These are phyloP conservation scores for Lactifluus rugatus DNA, from an alignment of 768 basidiomycete species.

Conservation along the genomic window DNA sequence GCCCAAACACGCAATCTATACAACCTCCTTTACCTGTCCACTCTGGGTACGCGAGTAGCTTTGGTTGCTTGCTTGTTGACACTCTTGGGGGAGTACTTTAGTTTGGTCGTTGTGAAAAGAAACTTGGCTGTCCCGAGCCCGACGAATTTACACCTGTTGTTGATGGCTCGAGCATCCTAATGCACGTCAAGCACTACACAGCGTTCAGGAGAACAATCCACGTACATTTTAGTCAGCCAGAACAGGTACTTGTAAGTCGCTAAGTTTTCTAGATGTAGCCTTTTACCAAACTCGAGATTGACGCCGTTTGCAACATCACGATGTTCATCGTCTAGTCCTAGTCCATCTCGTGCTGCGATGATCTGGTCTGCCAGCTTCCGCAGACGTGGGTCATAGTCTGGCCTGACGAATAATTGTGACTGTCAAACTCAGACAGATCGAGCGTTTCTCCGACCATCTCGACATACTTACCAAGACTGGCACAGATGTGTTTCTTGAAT, in stretches of 20 bases:
- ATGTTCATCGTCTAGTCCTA: slow-evolving; percentile 87
- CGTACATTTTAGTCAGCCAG: slow-evolving; percentile 78
- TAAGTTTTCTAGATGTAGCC: slow-evolving; percentile 90
- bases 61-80: slow-evolving; percentile 55
- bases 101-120: slow-evolving; percentile 72
- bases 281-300: slow-evolving; percentile 82
- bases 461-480: slow-evolving; percentile 62
- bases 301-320: slow-evolving; percentile 56
- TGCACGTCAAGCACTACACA: not conserved
- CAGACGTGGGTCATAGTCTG: slow-evolving; percentile 77
- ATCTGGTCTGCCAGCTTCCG: slow-evolving; percentile 60
- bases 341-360: slow-evolving; percentile 57
- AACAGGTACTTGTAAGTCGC: slow-evolving; percentile 87
- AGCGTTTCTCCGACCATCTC: slow-evolving; percentile 97
- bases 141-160: slow-evolving; percentile 56
- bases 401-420: slow-evolving; percentile 85
- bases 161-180: slow-evolving; percentile 72
- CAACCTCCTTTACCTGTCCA: slow-evolving; percentile 82
- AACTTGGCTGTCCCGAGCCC: slow-evolving; percentile 81
- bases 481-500: slow-evolving; percentile 59
- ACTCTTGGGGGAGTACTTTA: slow-evolving; percentile 67
- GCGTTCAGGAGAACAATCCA: not conserved
- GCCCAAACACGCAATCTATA: slow-evolving; percentile 71
- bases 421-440: slow-evolving; percentile 76
- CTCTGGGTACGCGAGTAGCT: slow-evolving; percentile 70